phyloP scores from a whole-genome alignment of 257 asterid species.

The Cruciata laevipes region DNA sequence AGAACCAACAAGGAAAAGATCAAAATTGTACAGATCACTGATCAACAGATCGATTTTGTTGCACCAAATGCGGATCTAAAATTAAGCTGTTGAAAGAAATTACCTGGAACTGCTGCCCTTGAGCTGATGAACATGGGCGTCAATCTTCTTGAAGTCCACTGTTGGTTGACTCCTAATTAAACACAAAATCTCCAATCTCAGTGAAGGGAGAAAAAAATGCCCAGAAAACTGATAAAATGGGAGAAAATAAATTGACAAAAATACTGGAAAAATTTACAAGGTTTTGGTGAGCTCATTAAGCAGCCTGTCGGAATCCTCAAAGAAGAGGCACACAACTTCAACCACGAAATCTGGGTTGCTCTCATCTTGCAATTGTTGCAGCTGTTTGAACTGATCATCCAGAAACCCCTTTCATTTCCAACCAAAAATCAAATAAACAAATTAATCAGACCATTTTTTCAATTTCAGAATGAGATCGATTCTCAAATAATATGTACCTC shows the following conservation, averaged over 20 bases:
- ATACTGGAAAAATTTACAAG: constrained; percentile 14
- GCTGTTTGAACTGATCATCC: constrained; percentile 36
- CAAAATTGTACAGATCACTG: neutral
- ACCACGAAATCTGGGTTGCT: constrained; percentile 35
- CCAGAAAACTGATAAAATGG: no score
- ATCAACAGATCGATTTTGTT: neutral
- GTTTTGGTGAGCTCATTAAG: constrained; percentile 26
- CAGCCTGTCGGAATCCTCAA: constrained; percentile 36
- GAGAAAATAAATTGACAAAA: neutral
- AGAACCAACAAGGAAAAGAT: neutral
- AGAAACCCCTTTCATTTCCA: constrained; percentile 19
- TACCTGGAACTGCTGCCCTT: constrained; percentile 44
- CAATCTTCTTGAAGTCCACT: constrained; percentile 30
- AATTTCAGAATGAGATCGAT: neutral
- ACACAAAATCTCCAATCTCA: neutral
- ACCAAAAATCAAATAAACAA: neutral
- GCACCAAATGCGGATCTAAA: neutral
- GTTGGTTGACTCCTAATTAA: constrained; percentile 21
- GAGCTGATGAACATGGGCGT: constrained; percentile 38
- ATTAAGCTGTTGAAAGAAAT: neutral
- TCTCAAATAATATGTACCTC: constrained; percentile 20
- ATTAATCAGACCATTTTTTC: neutral
- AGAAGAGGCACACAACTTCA: constrained; percentile 34
- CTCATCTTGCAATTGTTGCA: constrained; percentile 36
- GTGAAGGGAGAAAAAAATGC: neutral